phyloP scores from a whole-genome alignment of 2,329 filamentous ascomycete genomes.

The Biscogniauxia mediterranea region DNA sequence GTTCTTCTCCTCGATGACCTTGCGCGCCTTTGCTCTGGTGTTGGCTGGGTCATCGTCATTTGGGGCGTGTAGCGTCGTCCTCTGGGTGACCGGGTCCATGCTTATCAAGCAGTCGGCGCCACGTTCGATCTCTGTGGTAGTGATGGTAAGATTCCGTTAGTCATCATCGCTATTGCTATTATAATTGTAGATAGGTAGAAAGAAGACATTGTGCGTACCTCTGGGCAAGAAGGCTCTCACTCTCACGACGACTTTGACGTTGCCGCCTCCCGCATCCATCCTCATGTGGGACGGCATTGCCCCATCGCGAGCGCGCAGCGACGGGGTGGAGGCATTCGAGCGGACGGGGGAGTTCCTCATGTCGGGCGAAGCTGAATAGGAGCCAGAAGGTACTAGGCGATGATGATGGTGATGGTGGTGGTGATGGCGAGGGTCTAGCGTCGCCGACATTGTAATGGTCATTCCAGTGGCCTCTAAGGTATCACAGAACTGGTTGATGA shows the following conservation, averaged over 20 bases:
- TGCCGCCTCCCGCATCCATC: slow-evolving; percentile 63
- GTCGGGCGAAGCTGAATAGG: slow-evolving; percentile 14
- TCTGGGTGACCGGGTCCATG: slow-evolving; percentile 87
- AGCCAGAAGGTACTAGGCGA: slow-evolving; percentile 11
- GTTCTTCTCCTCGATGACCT: slow-evolving; percentile 78
- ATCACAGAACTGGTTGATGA: slow-evolving; percentile 22
- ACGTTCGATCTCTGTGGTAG: slow-evolving; percentile 69
- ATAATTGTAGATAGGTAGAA: not conserved
- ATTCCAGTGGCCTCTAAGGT: slow-evolving; percentile 33
- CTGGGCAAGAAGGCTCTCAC: slow-evolving; percentile 76
- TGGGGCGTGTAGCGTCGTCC: slow-evolving; percentile 76
- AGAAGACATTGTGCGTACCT: slow-evolving; percentile 51
- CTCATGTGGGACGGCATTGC: slow-evolving; percentile 56
- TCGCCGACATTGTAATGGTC: slow-evolving; percentile 19
- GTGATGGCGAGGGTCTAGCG: slow-evolving; percentile 40
- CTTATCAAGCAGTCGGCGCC: slow-evolving; percentile 80
- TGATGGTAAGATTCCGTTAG: slow-evolving; percentile 9
- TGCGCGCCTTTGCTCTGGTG: slow-evolving; percentile 63
- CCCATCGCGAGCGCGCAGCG: slow-evolving; percentile 70
- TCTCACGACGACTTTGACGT: slow-evolving; percentile 79
- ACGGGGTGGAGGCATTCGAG: slow-evolving; percentile 77
- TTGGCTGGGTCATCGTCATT: slow-evolving; percentile 54
- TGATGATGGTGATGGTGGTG: slow-evolving; percentile 23
- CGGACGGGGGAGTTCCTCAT: slow-evolving; percentile 33
- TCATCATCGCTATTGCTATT: slow-evolving; percentile 1